phyloP scores from a whole-genome alignment of 2,329 filamentous ascomycete genomes.

The Scleromitrula shiraiana region DNA sequence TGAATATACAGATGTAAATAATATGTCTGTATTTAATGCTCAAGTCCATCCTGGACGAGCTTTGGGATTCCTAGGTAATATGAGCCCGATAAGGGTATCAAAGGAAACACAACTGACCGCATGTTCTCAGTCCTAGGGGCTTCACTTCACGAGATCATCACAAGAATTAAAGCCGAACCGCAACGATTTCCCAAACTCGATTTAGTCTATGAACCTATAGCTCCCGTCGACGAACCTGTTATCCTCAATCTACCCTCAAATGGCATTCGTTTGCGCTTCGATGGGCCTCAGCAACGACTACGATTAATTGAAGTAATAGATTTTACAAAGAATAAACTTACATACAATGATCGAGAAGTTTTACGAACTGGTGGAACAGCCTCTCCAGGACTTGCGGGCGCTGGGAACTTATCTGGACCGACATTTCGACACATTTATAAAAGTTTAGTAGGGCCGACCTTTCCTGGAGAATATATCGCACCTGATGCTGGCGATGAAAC shows the following conservation, averaged over 20 bases:
- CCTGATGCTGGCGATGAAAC: slow-evolving; percentile 44
- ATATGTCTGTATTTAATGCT: slow-evolving; percentile 44
- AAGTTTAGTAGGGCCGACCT: slow-evolving; percentile 85
- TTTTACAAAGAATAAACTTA: slow-evolving; percentile 76
- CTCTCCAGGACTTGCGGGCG: slow-evolving; percentile 21
- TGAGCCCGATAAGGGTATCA: not conserved
- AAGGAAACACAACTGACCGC: slow-evolving; percentile 11
- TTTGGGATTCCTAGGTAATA: slow-evolving; percentile 37
- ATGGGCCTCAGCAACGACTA: slow-evolving; percentile 84
- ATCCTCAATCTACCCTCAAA: slow-evolving; percentile 72
- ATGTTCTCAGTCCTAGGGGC: slow-evolving; percentile 65
- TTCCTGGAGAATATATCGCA: slow-evolving; percentile 83
- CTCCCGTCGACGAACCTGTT: slow-evolving; percentile 69
- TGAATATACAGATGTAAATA: slow-evolving; percentile 16
- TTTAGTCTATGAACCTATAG: slow-evolving; percentile 66
- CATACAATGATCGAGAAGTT: slow-evolving; percentile 75
- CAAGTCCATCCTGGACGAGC: slow-evolving; percentile 62
- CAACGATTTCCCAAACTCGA: slow-evolving; percentile 77
- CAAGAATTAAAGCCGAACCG: slow-evolving; percentile 80
- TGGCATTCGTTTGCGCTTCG: slow-evolving; percentile 83
- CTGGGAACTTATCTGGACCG: slow-evolving; percentile 47
- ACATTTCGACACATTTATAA: slow-evolving; percentile 88
- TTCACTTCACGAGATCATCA: slow-evolving; percentile 83
- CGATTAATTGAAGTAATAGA: slow-evolving; percentile 86
- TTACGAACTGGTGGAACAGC: slow-evolving; percentile 50